Evolutionary conservation across 257 asterid species (phyloP), one percentile per base, ranked within the genome.

Genomic region (Solanum chmielewskii): DNA sequence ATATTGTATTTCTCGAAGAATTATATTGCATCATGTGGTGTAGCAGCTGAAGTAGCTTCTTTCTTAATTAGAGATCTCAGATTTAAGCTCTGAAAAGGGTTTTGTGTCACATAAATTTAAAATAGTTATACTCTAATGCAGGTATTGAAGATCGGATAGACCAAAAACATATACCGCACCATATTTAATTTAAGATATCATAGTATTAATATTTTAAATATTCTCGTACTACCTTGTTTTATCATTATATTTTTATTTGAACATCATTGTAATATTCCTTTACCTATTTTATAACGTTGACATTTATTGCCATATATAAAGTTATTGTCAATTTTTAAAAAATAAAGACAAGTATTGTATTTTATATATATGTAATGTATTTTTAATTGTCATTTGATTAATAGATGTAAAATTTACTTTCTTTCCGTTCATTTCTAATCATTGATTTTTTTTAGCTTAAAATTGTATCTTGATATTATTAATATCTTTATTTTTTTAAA

Each of bases 71-170:
- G 25, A 56, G 1, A 10, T 56, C 11, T 56, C n/a, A 1, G 4
- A 1, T 56, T 56, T 1, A 44, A 44, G 4, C 4, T 4, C 14
- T 11, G 0, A 49, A 52, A 16, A 1, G n/a, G 0, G 3, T 2
- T 23, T 0, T 52, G 4, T 16, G 4, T 9, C 0, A 7, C 11
- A 18, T 9, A 1, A 52, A 52, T 52, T 2, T 18, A 0, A 20
- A 56, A 7, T 20, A 56, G 1, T 56, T 56, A 20, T 1, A 11
- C 0, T 56, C 12, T 12, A 44, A 44, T 42, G 3, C 4, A 1
- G 3, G 3, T 47, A 47, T 0, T 7, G 1, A 47, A 47, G 20
- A 9, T 37, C 41, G 9, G 0, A 9, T 42, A 1, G 11, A 8
- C 10, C 3, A 42, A 42, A 9, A 9, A 0, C 5, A 35, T 56